Evolutionary conservation across 306 rosid species (phyloP), one percentile per base, ranked within the genome.

Genomic region (Abrus precatorius): DNA sequence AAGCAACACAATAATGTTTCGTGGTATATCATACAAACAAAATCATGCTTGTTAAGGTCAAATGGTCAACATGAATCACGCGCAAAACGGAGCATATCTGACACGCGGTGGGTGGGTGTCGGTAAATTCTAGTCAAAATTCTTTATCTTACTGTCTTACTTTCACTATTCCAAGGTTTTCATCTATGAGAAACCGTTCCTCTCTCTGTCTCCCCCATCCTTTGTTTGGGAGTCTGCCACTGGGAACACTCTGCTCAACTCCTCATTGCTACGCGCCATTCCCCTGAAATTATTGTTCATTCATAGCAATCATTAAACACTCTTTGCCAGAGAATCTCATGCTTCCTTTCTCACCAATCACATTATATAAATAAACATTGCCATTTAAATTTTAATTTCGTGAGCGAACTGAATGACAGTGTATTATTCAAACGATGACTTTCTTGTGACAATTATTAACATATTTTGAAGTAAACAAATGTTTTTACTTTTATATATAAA

Each of bases 1-100:
- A 69, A 59, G 49, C 3, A 69, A 76, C 33, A 60, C 77, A 48
- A 75, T 82, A 41, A 77, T 77, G 64, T 59, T n/a, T 45, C 33
- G 75, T 43, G 30, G 29, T 40, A 62, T 14, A 60, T 74, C 6
- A 68, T 40, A 71, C 28, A 12, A 61, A 60, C 72, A 82, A 40
- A 72, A 67, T 74, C 0, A 81, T 75, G 63, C 12, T 13, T 3
- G 72, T 13, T 34, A 45, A 27, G 81, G 67, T 75, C 38, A 59
- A 76, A 52, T 9, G 54, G 80, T 81, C 44, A 80, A 64, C 61
- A 48, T 2, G 52, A 68, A 75, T 75, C 50, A 28, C 72, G 47
- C 53, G 38, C 63, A 47, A 34, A 13, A 28, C n/a, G 8, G 53
- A 20, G 13, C 57, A 57, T 40, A 48, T 72, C 1, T 55, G 68